These are phyloP conservation scores for Venturiaceae sp. DNA, from an alignment of 2,329 filamentous ascomycete species.

Conservation along the genomic window DNA sequence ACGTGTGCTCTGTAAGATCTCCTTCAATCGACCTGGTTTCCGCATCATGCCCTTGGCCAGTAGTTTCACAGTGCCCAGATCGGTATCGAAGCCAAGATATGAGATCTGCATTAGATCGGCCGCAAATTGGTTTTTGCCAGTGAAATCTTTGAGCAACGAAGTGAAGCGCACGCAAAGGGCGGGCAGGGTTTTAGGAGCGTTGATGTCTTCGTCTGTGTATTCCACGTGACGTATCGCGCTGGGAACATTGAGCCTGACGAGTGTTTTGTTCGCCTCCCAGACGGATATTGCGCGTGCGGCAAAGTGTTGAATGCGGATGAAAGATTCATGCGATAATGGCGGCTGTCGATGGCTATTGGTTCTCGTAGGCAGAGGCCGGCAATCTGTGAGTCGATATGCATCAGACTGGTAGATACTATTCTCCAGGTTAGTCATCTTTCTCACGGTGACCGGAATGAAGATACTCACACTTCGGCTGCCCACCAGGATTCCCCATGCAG, in stretches of 20 bases:
- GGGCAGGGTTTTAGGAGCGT: not conserved
- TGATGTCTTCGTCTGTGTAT: not conserved
- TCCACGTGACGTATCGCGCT: not conserved
- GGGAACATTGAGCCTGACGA: not conserved
- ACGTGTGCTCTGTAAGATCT: constrained; percentile 29
- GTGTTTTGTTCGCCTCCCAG: constrained; percentile 8
- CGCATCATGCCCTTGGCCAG: constrained; percentile 26
- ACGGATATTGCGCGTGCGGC: constrained; percentile 12
- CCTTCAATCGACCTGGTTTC: constrained; percentile 25
- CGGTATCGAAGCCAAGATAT: constrained; percentile 3
- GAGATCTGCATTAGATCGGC: constrained; percentile 2
- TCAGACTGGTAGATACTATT: not conserved
- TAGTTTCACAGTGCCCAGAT: constrained; percentile 1
- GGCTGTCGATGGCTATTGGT: not conserved
- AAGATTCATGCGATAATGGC: not conserved
- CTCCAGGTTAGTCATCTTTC: not conserved
- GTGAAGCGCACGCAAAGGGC: constrained; percentile 2
- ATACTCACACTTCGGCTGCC: constrained; percentile 19
- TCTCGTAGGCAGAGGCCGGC: not conserved
- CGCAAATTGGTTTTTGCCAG: not conserved
- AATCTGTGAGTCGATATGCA: not conserved
- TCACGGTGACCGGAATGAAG: not conserved
- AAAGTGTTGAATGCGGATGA: not conserved
- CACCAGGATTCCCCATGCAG: constrained; percentile 26
- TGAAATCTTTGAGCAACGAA: not conserved